Evolutionary conservation across 106 monocot genomes (phyloP).

Genomic region (Gastrodia elata): DNA sequence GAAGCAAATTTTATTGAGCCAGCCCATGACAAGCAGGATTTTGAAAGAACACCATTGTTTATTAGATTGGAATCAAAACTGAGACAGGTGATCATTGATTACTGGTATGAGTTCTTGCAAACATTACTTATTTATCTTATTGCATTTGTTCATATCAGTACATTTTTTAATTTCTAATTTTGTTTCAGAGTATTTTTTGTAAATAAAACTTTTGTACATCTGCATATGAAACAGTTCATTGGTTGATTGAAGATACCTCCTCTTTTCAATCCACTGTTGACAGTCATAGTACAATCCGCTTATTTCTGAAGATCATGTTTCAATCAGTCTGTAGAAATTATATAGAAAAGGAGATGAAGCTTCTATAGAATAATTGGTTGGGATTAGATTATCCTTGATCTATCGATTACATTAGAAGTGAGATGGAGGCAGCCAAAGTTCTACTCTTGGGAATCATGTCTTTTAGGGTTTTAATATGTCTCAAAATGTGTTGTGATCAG

Average conservation of each 20-base stretch:
- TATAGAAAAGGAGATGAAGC: not conserved
- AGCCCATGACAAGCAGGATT: constrained; percentile 95
- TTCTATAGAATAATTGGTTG: not conserved
- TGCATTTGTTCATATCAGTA: not conserved
- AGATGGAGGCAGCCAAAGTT: too few relatives aligned
- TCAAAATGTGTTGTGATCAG: too few relatives aligned
- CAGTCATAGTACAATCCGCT: not conserved
- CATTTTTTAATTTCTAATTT: not conserved
- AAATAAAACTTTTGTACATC: not conserved
- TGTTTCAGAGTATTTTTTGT: not conserved
- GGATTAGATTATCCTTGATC: not conserved
- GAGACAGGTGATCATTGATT: constrained; percentile 58
- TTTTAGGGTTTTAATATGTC: too few relatives aligned
- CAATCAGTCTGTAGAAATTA: not conserved
- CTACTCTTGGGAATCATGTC: too few relatives aligned
- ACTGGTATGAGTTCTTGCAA: constrained; percentile 34
- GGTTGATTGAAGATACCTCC: not conserved
- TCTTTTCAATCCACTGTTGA: not conserved
- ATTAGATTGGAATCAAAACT: constrained; percentile 67
- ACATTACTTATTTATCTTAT: not conserved
- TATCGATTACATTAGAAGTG: not conserved
- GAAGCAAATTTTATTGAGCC: constrained; percentile 97
- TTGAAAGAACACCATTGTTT: constrained; percentile 83
- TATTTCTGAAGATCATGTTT: not conserved
- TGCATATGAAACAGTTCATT: not conserved